Conservation (phyloP, 2,329 filamentous ascomycete species). For the Epichloe typhina region DNA sequence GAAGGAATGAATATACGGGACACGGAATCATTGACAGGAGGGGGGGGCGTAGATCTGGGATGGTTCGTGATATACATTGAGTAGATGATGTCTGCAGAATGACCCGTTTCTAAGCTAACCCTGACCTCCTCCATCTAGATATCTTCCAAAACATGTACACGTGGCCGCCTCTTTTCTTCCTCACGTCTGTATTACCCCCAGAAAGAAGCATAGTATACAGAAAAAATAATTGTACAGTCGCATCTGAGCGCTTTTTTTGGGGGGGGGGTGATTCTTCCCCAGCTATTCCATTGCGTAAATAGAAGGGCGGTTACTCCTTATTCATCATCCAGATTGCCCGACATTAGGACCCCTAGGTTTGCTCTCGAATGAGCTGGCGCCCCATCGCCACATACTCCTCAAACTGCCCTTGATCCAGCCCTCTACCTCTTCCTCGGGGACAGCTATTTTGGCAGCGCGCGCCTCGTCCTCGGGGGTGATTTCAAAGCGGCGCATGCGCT, state of each 20-base stretch:
- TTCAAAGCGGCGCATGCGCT: conserved; percentile 70
- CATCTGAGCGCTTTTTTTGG: neutral
- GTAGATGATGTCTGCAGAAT: conserved; percentile 1
- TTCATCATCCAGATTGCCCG: conserved; percentile 25
- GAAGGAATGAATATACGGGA: too few relatives aligned
- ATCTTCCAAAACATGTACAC: neutral
- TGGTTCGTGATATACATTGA: neutral
- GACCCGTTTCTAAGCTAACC: neutral
- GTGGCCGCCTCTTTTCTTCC: too few relatives aligned
- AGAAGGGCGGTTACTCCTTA: conserved; percentile 7
- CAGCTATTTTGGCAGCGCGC: conserved; percentile 46
- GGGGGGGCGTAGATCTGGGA: neutral
- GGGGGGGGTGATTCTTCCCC: too few relatives aligned
- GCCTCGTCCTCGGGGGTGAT: conserved; percentile 57
- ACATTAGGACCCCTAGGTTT: conserved; percentile 29
- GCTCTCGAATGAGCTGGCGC: conserved; percentile 24
- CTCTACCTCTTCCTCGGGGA: conserved; percentile 56
- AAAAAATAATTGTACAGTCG: neutral
- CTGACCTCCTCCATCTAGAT: neutral
- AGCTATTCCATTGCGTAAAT: too few relatives aligned
- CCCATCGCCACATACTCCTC: conserved; percentile 40
- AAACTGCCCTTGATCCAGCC: conserved; percentile 53
- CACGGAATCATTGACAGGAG: neutral
- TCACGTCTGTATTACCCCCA: neutral
- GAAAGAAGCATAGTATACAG: neutral